These are phyloP conservation scores for Isatis lusitanica DNA, from an alignment of 441 rosid genomes.

Conservation along the genomic window DNA sequence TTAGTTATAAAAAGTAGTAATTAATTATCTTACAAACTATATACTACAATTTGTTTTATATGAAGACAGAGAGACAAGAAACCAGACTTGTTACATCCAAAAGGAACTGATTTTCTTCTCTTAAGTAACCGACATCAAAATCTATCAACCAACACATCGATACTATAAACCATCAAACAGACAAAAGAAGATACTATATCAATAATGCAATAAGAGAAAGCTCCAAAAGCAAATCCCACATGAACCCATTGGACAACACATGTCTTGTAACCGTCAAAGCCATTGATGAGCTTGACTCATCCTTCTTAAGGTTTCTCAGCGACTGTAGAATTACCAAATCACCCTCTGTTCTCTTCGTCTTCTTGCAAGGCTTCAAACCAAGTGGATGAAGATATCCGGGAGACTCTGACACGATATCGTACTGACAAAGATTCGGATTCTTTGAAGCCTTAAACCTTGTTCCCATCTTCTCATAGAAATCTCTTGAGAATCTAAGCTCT, in stretches of 20 bases:
- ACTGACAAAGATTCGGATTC: slow-evolving; percentile 77
- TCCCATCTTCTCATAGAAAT: slow-evolving; percentile 66
- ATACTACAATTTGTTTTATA: neutral
- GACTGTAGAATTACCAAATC: slow-evolving; percentile 25
- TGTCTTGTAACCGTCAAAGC: slow-evolving; percentile 31
- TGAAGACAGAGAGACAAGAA: slow-evolving; percentile 2
- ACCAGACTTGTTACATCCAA: slow-evolving; percentile 23
- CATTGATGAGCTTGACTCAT: slow-evolving; percentile 33
- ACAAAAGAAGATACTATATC: neutral
- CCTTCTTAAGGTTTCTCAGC: slow-evolving; percentile 22
- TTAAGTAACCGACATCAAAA: slow-evolving; percentile 21
- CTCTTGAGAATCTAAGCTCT: slow-evolving; percentile 57
- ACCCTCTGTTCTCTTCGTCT: slow-evolving; percentile 25
- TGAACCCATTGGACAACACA: slow-evolving; percentile 29
- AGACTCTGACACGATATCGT: slow-evolving; percentile 29
- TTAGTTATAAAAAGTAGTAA: neutral
- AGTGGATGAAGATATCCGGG: slow-evolving; percentile 38
- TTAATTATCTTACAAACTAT: neutral
- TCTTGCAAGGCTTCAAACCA: slow-evolving; percentile 70
- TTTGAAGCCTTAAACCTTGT: slow-evolving; percentile 82
- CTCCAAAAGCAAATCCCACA: slow-evolving; percentile 33
- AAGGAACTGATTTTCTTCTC: slow-evolving; percentile 20
- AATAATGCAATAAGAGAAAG: slow-evolving; percentile 26
- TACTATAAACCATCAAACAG: slow-evolving; percentile 17
- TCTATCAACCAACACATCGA: slow-evolving; percentile 21